These are phyloP conservation scores for Beauveria caledonica DNA, from an alignment of 2,329 filamentous ascomycete genomes.

Conservation along the genomic window DNA sequence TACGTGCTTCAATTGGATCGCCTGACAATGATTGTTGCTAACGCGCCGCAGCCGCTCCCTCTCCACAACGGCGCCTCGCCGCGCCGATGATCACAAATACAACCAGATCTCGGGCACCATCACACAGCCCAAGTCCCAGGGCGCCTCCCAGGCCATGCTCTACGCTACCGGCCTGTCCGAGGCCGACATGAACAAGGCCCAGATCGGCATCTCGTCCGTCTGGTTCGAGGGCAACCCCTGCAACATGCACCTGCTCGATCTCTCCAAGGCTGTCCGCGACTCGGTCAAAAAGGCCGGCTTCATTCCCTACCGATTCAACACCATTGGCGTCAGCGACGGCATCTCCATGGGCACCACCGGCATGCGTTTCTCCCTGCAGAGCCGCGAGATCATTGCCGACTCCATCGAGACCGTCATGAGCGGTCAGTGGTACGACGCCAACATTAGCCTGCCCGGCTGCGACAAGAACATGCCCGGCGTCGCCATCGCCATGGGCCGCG, in stretches of 20 bases:
- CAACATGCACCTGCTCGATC: conserved; percentile 95
- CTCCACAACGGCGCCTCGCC: conserved; percentile 40
- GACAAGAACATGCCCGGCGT: conserved; percentile 99
- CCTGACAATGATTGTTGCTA: not conserved
- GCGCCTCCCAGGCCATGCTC: conserved; percentile 97
- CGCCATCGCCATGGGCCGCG: conserved; percentile 84
- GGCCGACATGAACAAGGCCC: conserved; percentile 87
- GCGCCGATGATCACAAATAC: conserved; percentile 46
- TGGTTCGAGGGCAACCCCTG: conserved; percentile 98
- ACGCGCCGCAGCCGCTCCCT: conserved; percentile 37
- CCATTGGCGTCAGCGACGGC: conserved; percentile 91
- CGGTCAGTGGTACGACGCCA: conserved; percentile 97
- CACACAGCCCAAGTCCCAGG: conserved; percentile 96
- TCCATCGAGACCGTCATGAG: conserved; percentile 99
- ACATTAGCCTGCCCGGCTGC: conserved; percentile 92
- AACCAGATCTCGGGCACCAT: conserved; percentile 81
- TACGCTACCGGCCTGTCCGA: conserved; percentile 88
- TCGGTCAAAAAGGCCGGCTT: conserved; percentile 63
- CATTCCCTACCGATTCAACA: conserved; percentile 96
- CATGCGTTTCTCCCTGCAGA: conserved; percentile 94
- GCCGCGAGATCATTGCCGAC: conserved; percentile 92
- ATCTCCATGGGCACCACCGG: conserved; percentile 98
- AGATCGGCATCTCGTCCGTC: conserved; percentile 94
- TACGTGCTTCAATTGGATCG: conserved; percentile 15
- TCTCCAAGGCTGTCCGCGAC: conserved; percentile 65